phyloP scores from a whole-genome alignment of 257 asterid genomes.

The Solanum sitiens region DNA sequence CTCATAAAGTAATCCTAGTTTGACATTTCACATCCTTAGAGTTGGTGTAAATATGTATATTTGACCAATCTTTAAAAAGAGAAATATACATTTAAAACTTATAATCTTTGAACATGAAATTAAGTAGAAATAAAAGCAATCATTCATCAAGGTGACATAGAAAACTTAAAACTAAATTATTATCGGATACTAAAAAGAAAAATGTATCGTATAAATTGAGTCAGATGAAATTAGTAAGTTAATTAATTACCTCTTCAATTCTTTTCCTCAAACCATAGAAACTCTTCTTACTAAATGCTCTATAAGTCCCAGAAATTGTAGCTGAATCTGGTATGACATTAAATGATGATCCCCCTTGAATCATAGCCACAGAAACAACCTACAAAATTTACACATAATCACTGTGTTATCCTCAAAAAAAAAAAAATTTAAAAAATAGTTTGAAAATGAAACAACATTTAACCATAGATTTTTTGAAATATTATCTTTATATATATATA shows the following conservation, averaged over 20 bases:
- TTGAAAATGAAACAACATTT: background rate
- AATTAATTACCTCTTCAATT: conserved; percentile 38
- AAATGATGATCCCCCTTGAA: conserved; percentile 15
- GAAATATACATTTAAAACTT: background rate
- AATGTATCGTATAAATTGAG: no score
- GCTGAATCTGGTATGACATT: conserved; percentile 26
- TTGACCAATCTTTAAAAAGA: background rate
- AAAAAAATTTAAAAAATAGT: background rate
- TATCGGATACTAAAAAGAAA: background rate
- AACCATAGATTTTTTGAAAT: background rate
- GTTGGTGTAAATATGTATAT: background rate
- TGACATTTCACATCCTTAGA: background rate
- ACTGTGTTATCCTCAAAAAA: background rate
- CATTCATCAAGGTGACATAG: background rate
- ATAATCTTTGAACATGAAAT: background rate
- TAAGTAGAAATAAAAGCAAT: background rate
- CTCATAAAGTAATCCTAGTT: background rate
- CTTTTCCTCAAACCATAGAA: conserved; percentile 28
- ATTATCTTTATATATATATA: no score
- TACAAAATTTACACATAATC: background rate
- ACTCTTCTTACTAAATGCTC: conserved; percentile 29
- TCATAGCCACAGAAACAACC: conserved; percentile 40
- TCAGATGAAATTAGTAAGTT: background rate
- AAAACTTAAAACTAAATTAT: background rate
- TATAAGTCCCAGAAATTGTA: conserved; percentile 36